A percentile compares a stretch with the other conserved stretches of the same genome.
These are phyloP conservation scores for Phaeodactylum tricornutum DNA, from an alignment of 108 stramenopile genomes.

Conservation along the genomic window DNA sequence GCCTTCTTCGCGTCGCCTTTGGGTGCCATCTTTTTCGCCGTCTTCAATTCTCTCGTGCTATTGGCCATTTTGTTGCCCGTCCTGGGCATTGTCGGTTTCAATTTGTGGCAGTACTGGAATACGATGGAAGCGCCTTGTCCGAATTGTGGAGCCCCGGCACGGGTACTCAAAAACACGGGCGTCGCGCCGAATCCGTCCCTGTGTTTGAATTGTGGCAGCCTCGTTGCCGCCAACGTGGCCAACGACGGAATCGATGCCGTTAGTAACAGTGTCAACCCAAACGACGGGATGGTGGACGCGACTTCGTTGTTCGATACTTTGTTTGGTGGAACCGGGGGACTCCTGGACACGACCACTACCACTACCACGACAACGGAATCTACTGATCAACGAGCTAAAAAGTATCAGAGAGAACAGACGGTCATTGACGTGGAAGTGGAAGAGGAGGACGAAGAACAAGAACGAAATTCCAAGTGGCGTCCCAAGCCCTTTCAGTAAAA, in stretches of 20 bases:
- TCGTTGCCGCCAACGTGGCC: slow-evolving; percentile 28
- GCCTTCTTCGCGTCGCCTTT: slow-evolving; percentile 64
- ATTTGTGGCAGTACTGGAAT: slow-evolving; percentile 50
- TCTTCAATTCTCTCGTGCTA: slow-evolving; percentile 56
- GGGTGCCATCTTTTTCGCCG: slow-evolving; percentile 57
- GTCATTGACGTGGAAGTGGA: slow-evolving; percentile 71
- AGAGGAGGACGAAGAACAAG: slow-evolving; percentile 29
- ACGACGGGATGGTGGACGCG: slow-evolving; percentile 31
- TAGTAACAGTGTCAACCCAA: slow-evolving; percentile 20
- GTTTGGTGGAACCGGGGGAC: slow-evolving; percentile 13
- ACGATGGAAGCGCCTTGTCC: slow-evolving; percentile 59
- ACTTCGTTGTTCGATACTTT: slow-evolving; percentile 31
- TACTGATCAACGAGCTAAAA: slow-evolving; percentile 15
- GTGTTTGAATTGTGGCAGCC: slow-evolving; percentile 61
- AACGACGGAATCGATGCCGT: slow-evolving; percentile 18
- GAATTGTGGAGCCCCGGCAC: slow-evolving; percentile 40
- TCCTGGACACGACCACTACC: slow-evolving; percentile 5
- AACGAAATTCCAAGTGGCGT: too few species aligned
- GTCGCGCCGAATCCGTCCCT: slow-evolving; percentile 17
- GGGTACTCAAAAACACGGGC: slow-evolving; percentile 36
- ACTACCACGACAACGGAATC: too few species aligned
- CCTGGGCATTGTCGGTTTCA: slow-evolving; percentile 37
- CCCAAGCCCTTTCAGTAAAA: too few species aligned
- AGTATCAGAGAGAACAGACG: slow-evolving; percentile 33
- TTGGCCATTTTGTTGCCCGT: slow-evolving; percentile 44